A percentile compares a stretch with the other conserved stretches of the same genome.
Conservation (phyloP, 495 filamentous ascomycete species). For the Cudoniella acicularis region DNA sequence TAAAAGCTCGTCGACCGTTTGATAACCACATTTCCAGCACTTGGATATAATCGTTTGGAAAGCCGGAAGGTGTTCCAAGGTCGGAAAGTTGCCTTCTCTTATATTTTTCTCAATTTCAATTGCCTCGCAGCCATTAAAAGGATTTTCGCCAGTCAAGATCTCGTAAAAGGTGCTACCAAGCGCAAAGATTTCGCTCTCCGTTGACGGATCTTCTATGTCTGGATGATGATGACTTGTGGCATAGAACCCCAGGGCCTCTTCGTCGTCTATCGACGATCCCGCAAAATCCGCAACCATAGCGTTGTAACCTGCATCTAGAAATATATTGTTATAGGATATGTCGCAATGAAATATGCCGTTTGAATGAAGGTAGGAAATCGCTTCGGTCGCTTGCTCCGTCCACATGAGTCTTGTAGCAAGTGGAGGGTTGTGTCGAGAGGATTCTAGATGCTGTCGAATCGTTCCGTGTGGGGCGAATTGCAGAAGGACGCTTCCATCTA, state of each 20-base stretch:
- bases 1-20: too few species aligned
- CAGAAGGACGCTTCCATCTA: too few species aligned
- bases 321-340: constrained; percentile 24
- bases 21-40: too few species aligned
- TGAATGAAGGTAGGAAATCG: background rate
- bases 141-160: constrained; percentile 24
- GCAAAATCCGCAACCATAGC: constrained; percentile 27
- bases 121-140: constrained; percentile 12
- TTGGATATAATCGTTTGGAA: background rate
- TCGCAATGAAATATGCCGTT: constrained; percentile 12
- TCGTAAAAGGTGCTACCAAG: constrained; percentile 23
- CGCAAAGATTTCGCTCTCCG: background rate
- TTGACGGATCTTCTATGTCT: background rate
- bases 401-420: too few species aligned
- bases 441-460: too few species aligned
- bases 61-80: background rate
- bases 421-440: too few species aligned
- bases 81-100: background rate
- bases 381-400: too few species aligned
- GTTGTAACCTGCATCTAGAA: constrained; percentile 24
- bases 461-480: too few species aligned
- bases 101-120: background rate
- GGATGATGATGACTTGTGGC: background rate
- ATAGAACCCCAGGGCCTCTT: constrained; percentile 8
- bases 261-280: constrained; percentile 25